Evolutionary conservation across 495 filamentous ascomycete genomes (phyloP), one percentile per base, ranked within the genome.

Genomic region (Platismatia glauca): DNA sequence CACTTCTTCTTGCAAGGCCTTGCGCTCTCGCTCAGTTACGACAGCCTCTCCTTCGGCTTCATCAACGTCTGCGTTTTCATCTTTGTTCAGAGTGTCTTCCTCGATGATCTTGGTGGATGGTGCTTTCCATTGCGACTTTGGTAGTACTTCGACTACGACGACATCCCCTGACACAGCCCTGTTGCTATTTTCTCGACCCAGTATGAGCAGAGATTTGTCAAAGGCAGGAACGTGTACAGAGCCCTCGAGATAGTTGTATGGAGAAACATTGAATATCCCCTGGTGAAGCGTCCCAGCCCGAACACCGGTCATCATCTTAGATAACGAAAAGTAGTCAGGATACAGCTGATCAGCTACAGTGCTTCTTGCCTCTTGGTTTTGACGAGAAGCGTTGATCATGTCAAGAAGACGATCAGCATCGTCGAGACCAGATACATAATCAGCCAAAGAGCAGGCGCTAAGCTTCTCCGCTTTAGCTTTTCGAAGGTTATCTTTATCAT

Each of bases 131-230:
- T 96, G 94, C 59, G 95, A 88, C 71, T 90, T 88, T 1, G 95
- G 91, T 3, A 98, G 76, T 0, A 97, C 82, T 73, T 97, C 91
- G 22, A 98, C 86, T 16, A 96, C 91, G 37, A 96, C 91, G 24
- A 89, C 72, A 76, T 98, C 95, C 48, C 93, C 94, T 34, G 91
- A 86, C 31, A 98, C 87, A 24, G 93, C 83, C 64, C 94, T 84
- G 74, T 97, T 98, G 78, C 94, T 95, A 74, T 95, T 97, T 67
- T 97, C 92, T 56, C 94, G 81, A n/a, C 94, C 94, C 16, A 97
- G 78, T 59, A 98, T 84, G 18, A 97, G 77, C 38, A 98, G 82
- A 11, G 91, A 78, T 66, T 89, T 92, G 57, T 95, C 89, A 68
- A 98, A 97, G 24, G 91, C 84, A 22, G 91, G 81, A 9, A 96